phyloP scores from a whole-genome alignment of 1,139 yeast genomes.

The Casaregolazyma lundiana region DNA sequence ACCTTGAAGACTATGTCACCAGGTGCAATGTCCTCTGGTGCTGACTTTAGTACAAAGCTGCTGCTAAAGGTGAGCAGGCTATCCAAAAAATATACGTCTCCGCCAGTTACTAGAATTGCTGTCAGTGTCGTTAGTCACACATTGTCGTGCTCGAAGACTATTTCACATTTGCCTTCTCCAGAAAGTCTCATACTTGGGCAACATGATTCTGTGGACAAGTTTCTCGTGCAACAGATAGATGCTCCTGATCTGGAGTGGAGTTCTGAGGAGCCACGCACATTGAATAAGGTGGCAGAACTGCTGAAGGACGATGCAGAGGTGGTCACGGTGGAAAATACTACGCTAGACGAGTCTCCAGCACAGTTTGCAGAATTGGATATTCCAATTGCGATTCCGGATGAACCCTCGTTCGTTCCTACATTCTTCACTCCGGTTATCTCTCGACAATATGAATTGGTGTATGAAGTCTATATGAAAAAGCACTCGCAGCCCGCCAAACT shows the following conservation, averaged over 20 bases:
- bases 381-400: slow-evolving; percentile 4
- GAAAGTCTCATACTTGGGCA: not conserved
- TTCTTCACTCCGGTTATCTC: slow-evolving; percentile 13
- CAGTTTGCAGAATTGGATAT: slow-evolving; percentile 1
- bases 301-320: slow-evolving; percentile 8
- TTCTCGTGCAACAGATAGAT: slow-evolving; percentile 1
- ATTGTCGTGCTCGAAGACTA: not conserved
- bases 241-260: slow-evolving; percentile 3
- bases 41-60: not conserved
- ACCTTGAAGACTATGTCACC: not conserved
- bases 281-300: not conserved
- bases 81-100: not conserved
- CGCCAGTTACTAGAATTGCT: slow-evolving; percentile 6
- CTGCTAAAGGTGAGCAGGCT: not conserved
- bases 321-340: not conserved
- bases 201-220: not conserved
- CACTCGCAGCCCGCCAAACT: slow-evolving; percentile 1
- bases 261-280: not conserved
- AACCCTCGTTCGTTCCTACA: slow-evolving; percentile 9
- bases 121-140: slow-evolving; percentile 8
- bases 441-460: slow-evolving; percentile 15
- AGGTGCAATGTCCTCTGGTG: not conserved
- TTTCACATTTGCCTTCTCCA: slow-evolving; percentile 1
- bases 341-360: not conserved
- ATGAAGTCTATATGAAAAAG: slow-evolving; percentile 5